Evolutionary conservation across 2,329 filamentous ascomycete genomes (phyloP).

Genomic region (Juglanconis sp.): DNA sequence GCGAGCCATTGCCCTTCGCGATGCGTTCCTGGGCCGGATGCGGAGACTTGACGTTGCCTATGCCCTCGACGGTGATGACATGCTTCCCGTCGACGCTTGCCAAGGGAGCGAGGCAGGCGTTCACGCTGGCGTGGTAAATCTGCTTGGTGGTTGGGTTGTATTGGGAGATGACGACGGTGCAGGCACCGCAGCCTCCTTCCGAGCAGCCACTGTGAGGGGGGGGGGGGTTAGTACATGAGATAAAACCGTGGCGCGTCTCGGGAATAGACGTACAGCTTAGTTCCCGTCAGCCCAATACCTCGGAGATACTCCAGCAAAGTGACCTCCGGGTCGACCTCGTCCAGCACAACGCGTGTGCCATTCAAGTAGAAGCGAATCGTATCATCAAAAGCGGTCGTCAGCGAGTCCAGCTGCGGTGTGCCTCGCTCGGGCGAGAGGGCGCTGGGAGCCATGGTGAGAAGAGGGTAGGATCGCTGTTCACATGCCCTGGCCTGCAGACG

Average conservation of each 20-base stretch:
- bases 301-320: slow-evolving; percentile 91
- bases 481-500: neutral
- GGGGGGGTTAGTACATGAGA: neutral
- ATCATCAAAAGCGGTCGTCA: slow-evolving; percentile 80
- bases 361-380: slow-evolving; percentile 92
- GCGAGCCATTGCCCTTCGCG: slow-evolving; percentile 85
- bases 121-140: slow-evolving; percentile 95
- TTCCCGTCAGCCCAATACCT: slow-evolving; percentile 89
- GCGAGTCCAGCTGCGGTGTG: slow-evolving; percentile 36
- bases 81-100: slow-evolving; percentile 96
- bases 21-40: slow-evolving; percentile 90
- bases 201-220: slow-evolving; percentile 67
- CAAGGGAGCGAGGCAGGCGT: slow-evolving; percentile 89
- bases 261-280: slow-evolving; percentile 64
- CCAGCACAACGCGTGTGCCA: slow-evolving; percentile 81
- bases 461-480: neutral
- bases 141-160: slow-evolving; percentile 87
- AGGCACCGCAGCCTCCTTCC: slow-evolving; percentile 94
- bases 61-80: slow-evolving; percentile 95
- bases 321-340: slow-evolving; percentile 84
- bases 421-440: slow-evolving; percentile 50
- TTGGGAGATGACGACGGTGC: slow-evolving; percentile 91
- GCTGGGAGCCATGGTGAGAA: slow-evolving; percentile 52
- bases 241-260: neutral
- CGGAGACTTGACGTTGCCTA: slow-evolving; percentile 80